A percentile compares a stretch with the other conserved stretches of the same genome.
Conservation (phyloP, 1,139 yeast genomes). For the Zhuliangozyma blackwelliae region DNA sequence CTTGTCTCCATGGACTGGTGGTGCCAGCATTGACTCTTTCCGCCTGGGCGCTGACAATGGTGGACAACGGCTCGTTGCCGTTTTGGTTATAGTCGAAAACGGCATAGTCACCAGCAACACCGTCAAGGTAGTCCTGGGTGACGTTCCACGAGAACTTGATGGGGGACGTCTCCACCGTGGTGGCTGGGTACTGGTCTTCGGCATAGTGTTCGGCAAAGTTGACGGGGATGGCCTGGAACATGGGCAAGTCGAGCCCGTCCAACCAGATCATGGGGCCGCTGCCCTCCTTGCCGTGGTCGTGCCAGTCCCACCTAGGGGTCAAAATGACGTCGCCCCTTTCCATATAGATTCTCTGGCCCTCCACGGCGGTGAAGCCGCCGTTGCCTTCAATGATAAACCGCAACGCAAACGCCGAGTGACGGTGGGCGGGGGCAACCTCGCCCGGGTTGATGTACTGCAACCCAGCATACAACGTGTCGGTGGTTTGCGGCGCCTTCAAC, state of each 20-base stretch:
- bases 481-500: slow-evolving; percentile 18
- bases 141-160: slow-evolving; percentile 15
- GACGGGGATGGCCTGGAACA: slow-evolving; percentile 19
- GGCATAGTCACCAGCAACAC: slow-evolving; percentile 9
- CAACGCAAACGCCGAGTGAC: slow-evolving; percentile 18
- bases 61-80: slow-evolving; percentile 8
- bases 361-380: slow-evolving; percentile 19
- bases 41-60: slow-evolving; percentile 16
- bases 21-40: slow-evolving; percentile 11
- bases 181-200: slow-evolving; percentile 14
- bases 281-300: slow-evolving; percentile 21
- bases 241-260: slow-evolving; percentile 19
- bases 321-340: slow-evolving; percentile 17
- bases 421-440: slow-evolving; percentile 19
- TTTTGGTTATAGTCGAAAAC: slow-evolving; percentile 10
- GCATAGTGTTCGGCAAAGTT: slow-evolving; percentile 18
- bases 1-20: slow-evolving; percentile 13
- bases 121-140: slow-evolving; percentile 12
- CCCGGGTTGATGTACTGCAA: slow-evolving; percentile 18
- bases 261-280: slow-evolving; percentile 20
- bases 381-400: slow-evolving; percentile 18
- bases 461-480: slow-evolving; percentile 20
- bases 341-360: slow-evolving; percentile 17
- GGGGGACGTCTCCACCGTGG: slow-evolving; percentile 9
- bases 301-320: slow-evolving; percentile 22